A percentile compares a stretch with the other conserved stretches of the same genome.
Evolutionary conservation across 2,329 filamentous ascomycete species (phyloP).

Genomic region (Xylaria sp.): DNA sequence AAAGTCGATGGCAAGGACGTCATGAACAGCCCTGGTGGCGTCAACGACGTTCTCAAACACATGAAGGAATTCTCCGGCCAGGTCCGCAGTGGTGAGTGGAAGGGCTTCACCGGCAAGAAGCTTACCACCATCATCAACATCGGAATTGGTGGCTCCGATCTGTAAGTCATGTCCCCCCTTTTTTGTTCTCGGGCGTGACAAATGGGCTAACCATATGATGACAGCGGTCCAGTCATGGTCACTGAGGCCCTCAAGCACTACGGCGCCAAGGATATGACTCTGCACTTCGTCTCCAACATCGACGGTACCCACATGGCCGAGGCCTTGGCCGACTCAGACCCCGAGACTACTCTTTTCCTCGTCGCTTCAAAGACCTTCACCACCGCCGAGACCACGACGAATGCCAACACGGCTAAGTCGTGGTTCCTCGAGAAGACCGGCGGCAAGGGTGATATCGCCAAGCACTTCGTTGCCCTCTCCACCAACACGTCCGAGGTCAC

Average conservation of each 20-base stretch:
- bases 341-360: slow-evolving; percentile 98
- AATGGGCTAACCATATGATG: slow-evolving; percentile 23
- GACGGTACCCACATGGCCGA: slow-evolving; percentile 98
- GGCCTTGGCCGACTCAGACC: slow-evolving; percentile 86
- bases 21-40: slow-evolving; percentile 86
- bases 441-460: slow-evolving; percentile 87
- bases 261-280: slow-evolving; percentile 82
- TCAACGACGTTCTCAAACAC: slow-evolving; percentile 91
- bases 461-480: slow-evolving; percentile 98
- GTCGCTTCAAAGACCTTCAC: slow-evolving; percentile 99
- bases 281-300: slow-evolving; percentile 99
- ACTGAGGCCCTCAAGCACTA: slow-evolving; percentile 97
- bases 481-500: slow-evolving; percentile 95
- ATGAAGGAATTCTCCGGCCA: slow-evolving; percentile 99
- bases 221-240: slow-evolving; percentile 96
- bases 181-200: not conserved
- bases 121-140: slow-evolving; percentile 97
- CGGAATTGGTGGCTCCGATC: slow-evolving; percentile 96
- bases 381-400: slow-evolving; percentile 95
- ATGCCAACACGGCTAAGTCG: slow-evolving; percentile 94
- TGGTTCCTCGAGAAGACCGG: slow-evolving; percentile 91
- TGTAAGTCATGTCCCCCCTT: slow-evolving; percentile 69
- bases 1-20: slow-evolving; percentile 93
- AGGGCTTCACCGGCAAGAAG: slow-evolving; percentile 96
- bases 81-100: slow-evolving; percentile 94